Evolutionary conservation across 2,329 filamentous ascomycete genomes (phyloP).

Genomic region (Cercospora canescens): DNA sequence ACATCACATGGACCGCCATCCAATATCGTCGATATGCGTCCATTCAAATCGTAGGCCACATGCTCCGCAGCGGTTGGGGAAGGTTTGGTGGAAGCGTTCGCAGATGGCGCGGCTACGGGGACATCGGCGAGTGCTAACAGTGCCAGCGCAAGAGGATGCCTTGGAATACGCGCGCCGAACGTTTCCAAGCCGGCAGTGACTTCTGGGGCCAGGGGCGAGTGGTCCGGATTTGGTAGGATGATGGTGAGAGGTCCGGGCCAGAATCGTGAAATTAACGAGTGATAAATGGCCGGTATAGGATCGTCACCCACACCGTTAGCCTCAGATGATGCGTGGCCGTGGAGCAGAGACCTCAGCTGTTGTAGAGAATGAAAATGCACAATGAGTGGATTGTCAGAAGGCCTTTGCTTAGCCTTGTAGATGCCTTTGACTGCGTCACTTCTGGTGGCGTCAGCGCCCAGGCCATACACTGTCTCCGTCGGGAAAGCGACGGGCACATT

Average conservation of each 20-base stretch:
- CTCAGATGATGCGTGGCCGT: conserved; percentile 28
- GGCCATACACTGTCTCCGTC: conserved; percentile 95
- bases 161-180: conserved; percentile 89
- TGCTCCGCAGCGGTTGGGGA: conserved; percentile 90
- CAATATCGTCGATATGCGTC: conserved; percentile 80
- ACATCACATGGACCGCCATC: conserved; percentile 86
- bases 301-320: conserved; percentile 31
- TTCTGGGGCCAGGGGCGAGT: conserved; percentile 76
- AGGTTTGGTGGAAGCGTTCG: conserved; percentile 90
- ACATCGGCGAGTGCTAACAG: conserved; percentile 77
- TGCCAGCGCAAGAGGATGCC: conserved; percentile 77
- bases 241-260: conserved; percentile 97
- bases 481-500: conserved; percentile 88
- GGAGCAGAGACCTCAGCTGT: conserved; percentile 69
- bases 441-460: conserved; percentile 93
- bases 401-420: conserved; percentile 84
- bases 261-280: conserved; percentile 74
- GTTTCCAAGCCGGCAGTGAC: conserved; percentile 83
- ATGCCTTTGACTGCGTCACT: conserved; percentile 85
- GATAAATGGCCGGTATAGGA: conserved; percentile 73
- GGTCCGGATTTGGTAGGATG: conserved; percentile 72
- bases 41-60: conserved; percentile 79
- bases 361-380: conserved; percentile 81
- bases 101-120: conserved; percentile 87
- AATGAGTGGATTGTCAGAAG: conserved; percentile 93